These are phyloP conservation scores for Aspergillus egyptiacus DNA, from an alignment of 495 filamentous ascomycete species.

Conservation along the genomic window DNA sequence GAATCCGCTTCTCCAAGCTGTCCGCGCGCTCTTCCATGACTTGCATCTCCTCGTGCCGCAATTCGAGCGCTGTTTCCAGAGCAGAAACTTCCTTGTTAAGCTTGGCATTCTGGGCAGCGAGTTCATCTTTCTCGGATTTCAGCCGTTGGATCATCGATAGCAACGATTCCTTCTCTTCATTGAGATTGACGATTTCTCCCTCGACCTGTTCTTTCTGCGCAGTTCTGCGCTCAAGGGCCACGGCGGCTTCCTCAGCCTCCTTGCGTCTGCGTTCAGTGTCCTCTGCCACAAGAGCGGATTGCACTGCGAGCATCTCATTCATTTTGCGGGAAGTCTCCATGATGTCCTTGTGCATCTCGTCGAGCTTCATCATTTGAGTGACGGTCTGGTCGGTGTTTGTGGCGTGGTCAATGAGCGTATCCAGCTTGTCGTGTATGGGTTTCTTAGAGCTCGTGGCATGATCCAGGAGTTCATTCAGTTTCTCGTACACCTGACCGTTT, in stretches of 20 bases:
- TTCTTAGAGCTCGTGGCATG: slow-evolving; percentile 46
- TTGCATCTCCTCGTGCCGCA: slow-evolving; percentile 85
- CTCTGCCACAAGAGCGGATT: slow-evolving; percentile 71
- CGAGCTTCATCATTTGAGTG: slow-evolving; percentile 67
- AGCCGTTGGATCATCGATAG: slow-evolving; percentile 52
- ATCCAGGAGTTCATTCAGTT: slow-evolving; percentile 56
- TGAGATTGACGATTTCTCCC: slow-evolving; percentile 56
- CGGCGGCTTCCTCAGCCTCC: slow-evolving; percentile 72
- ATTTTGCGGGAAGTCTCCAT: slow-evolving; percentile 80
- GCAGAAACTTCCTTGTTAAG: slow-evolving; percentile 78
- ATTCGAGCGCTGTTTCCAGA: slow-evolving; percentile 78
- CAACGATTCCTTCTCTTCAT: slow-evolving; percentile 59
- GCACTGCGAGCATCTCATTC: slow-evolving; percentile 73
- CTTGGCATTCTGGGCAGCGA: slow-evolving; percentile 65
- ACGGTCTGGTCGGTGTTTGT: slow-evolving; percentile 38
- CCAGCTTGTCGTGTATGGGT: slow-evolving; percentile 69
- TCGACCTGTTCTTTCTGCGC: slow-evolving; percentile 77
- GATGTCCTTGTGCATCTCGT: slow-evolving; percentile 85
- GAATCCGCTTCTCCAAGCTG: slow-evolving; percentile 78
- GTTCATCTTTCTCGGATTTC: slow-evolving; percentile 61
- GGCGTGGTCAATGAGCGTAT: slow-evolving; percentile 32
- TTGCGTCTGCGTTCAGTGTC: slow-evolving; percentile 74
- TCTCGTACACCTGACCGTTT: slow-evolving; percentile 47
- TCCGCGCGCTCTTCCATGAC: slow-evolving; percentile 85
- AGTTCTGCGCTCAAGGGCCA: slow-evolving; percentile 72